A percentile compares a stretch with the other conserved stretches of the same genome.
Evolutionary conservation across 1,284 basidiomycete genomes (phyloP).

Genomic region (Leccinum holopus): DNA sequence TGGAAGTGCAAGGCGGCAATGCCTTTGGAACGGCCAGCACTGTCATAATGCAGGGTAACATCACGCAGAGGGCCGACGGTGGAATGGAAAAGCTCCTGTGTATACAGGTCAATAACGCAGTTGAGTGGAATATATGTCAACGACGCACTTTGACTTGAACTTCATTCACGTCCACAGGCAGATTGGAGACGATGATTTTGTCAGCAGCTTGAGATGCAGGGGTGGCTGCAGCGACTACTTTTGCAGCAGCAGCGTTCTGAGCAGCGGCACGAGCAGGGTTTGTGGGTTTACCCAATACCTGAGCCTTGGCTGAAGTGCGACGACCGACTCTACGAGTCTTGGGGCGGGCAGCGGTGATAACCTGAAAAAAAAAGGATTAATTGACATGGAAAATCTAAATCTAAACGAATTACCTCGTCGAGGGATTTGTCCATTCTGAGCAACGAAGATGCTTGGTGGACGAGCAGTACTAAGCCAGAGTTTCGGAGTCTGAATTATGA

Average conservation of each 20-base stretch:
- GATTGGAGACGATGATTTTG: conserved; percentile 97
- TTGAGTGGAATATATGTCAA: conserved; percentile 4
- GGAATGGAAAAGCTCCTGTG: conserved; percentile 87
- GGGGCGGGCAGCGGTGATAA: conserved; percentile 74
- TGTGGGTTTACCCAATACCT: conserved; percentile 56
- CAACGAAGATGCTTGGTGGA: background rate
- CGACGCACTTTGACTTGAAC: conserved; percentile 80
- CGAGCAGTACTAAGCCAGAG: background rate
- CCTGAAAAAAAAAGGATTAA: conserved; percentile 48
- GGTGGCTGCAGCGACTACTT: conserved; percentile 38
- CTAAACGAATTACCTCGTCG: conserved; percentile 67
- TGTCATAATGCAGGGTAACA: conserved; percentile 85
- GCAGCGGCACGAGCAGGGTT: conserved; percentile 54
- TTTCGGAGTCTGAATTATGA: background rate
- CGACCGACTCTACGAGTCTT: conserved; percentile 49
- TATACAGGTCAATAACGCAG: conserved; percentile 7
- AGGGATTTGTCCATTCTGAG: conserved; percentile 81
- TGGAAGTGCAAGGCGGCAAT: conserved; percentile 86
- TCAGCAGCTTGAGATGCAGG: conserved; percentile 51
- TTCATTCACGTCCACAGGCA: conserved; percentile 95
- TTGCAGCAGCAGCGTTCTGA: conserved; percentile 38
- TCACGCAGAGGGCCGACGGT: conserved; percentile 89
- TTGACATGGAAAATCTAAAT: conserved; percentile 10
- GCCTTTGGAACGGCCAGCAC: conserved; percentile 86
- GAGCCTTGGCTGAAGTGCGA: conserved; percentile 44